These are phyloP conservation scores for Zalaria sp. DNA, from an alignment of 2,329 filamentous ascomycete genomes.

Conservation along the genomic window DNA sequence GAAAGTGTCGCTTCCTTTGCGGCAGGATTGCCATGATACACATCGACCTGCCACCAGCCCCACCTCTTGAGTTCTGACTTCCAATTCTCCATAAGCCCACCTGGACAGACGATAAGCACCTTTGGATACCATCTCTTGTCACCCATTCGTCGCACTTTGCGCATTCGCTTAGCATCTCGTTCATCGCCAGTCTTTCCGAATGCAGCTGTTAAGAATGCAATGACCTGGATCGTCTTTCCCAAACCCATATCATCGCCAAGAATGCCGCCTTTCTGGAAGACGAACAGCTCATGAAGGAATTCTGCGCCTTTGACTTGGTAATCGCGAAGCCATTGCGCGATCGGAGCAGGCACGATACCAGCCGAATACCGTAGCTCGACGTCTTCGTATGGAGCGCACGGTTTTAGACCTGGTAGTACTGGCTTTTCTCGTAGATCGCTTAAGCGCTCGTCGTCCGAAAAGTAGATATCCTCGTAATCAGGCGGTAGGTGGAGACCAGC, in stretches of 20 bases:
- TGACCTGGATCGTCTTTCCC: constrained; percentile 93
- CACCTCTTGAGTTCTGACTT: constrained; percentile 70
- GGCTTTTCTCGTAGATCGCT: constrained; percentile 56
- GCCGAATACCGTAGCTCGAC: constrained; percentile 61
- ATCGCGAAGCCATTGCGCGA: constrained; percentile 81
- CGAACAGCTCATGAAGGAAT: constrained; percentile 79
- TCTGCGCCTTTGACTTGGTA: constrained; percentile 79
- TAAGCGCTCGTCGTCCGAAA: constrained; percentile 55
- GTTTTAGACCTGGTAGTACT: constrained; percentile 48
- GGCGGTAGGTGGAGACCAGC: constrained; percentile 66
- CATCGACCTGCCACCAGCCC: constrained; percentile 89
- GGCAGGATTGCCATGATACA: constrained; percentile 56
- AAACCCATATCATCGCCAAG: constrained; percentile 96
- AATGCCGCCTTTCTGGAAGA: constrained; percentile 81
- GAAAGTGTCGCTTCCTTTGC: constrained; percentile 37
- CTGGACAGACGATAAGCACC: constrained; percentile 76
- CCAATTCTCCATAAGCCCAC: constrained; percentile 84
- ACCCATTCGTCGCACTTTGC: constrained; percentile 57
- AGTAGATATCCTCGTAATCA: constrained; percentile 58
- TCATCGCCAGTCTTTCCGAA: constrained; percentile 92
- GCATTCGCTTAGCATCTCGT: constrained; percentile 72
- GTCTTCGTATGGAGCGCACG: constrained; percentile 58
- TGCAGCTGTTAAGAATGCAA: constrained; percentile 76
- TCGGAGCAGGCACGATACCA: constrained; percentile 72
- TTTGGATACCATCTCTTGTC: constrained; percentile 63